A percentile compares a stretch with the other conserved stretches of the same genome.
Evolutionary conservation across 306 rosid species (phyloP).

Genomic region (Trichosanthes truncata): DNA sequence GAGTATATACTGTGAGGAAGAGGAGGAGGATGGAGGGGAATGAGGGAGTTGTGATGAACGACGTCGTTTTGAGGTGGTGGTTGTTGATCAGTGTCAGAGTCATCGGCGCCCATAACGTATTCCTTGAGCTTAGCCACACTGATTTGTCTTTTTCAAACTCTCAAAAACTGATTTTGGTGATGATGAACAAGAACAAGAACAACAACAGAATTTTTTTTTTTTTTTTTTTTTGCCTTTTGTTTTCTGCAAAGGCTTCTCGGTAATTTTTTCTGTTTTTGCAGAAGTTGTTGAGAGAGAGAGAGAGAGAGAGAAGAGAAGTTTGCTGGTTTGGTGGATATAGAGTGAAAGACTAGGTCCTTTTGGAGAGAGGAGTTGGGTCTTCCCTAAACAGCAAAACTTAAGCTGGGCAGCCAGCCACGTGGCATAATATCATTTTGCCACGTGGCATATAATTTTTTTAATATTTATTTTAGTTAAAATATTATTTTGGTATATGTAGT

Average conservation of each 20-base stretch:
- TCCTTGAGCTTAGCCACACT: slow-evolving; percentile 27
- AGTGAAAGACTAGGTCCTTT: background rate
- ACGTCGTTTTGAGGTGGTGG: slow-evolving; percentile 14
- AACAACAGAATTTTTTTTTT: background rate
- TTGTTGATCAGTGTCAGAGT: slow-evolving; percentile 14
- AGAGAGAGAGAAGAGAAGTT: background rate
- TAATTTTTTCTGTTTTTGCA: too few species aligned
- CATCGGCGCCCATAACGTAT: slow-evolving; percentile 44
- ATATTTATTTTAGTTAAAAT: too few species aligned
- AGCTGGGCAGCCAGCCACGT: too few species aligned
- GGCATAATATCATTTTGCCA: too few species aligned
- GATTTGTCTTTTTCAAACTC: background rate
- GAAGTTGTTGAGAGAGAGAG: background rate
- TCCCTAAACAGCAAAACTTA: too few species aligned
- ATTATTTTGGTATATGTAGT: too few species aligned
- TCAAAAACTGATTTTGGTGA: background rate
- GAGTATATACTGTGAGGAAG: slow-evolving; percentile 19
- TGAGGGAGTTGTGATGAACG: slow-evolving; percentile 10
- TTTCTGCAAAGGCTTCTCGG: background rate
- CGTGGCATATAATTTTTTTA: too few species aligned
- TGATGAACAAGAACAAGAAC: background rate
- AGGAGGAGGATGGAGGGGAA: too few species aligned
- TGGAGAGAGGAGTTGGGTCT: too few species aligned
- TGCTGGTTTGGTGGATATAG: background rate
- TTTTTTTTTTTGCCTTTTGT: background rate